These are phyloP conservation scores for Acer yangbiense DNA, from an alignment of 345 rosid genomes.

Conservation along the genomic window DNA sequence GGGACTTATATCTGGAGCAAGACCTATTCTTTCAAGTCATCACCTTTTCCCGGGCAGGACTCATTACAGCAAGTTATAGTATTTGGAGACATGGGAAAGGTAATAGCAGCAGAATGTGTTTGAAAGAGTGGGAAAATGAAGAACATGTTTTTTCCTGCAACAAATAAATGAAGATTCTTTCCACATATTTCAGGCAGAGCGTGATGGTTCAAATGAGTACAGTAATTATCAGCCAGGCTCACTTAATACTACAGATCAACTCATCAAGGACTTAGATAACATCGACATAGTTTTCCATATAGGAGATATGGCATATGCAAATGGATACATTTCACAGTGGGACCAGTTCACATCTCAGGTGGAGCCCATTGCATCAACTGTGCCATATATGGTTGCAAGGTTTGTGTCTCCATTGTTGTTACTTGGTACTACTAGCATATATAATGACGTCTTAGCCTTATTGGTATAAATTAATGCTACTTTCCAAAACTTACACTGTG, in stretches of 20 bases:
- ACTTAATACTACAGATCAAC: constrained; percentile 45
- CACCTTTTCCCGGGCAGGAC: constrained; percentile 47
- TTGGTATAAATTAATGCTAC: neutral
- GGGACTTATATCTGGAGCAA: constrained; percentile 31
- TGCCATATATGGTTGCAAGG: constrained; percentile 51
- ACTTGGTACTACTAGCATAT: neutral
- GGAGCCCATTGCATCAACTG: constrained; percentile 41
- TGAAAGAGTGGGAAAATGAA: neutral
- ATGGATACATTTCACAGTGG: constrained; percentile 52
- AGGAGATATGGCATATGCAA: constrained; percentile 46
- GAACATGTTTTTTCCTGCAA: neutral
- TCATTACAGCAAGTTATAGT: constrained; percentile 41
- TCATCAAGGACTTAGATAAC: constrained; percentile 35
- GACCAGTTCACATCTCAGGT: constrained; percentile 49
- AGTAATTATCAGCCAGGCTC: constrained; percentile 46
- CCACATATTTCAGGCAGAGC: constrained; percentile 38
- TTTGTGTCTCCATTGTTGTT: constrained; percentile 1
- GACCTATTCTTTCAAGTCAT: constrained; percentile 36
- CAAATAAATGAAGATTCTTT: neutral
- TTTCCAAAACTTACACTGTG: neutral
- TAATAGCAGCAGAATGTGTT: constrained; percentile 10
- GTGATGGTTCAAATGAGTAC: constrained; percentile 48
- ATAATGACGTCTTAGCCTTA: neutral
- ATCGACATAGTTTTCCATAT: constrained; percentile 41
- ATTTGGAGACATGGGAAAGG: constrained; percentile 58